A percentile compares a stretch with the other conserved stretches of the same genome.
Conservation (phyloP, 1,284 basidiomycete genomes). For the Cutaneotrichosporon mucoides region DNA sequence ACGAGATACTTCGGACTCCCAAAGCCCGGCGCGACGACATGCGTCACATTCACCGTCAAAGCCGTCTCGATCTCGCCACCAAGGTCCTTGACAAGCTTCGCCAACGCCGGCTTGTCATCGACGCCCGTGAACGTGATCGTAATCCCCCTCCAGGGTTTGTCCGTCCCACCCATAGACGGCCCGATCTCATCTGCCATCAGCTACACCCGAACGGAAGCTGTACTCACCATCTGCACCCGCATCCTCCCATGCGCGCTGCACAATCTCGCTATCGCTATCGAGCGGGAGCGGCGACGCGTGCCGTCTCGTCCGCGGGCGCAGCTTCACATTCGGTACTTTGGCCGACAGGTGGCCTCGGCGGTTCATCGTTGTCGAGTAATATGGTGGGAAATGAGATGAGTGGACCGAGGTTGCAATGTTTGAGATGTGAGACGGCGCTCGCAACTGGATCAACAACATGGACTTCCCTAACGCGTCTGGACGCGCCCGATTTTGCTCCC, state of each 20-base stretch:
- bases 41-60: constrained; percentile 39
- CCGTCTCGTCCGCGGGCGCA: constrained; percentile 29
- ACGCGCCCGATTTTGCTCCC: neutral
- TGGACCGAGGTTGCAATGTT: too few species aligned
- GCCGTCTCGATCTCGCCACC: constrained; percentile 39
- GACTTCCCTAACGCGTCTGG: too few species aligned
- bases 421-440: too few species aligned
- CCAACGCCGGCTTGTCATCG: constrained; percentile 37
- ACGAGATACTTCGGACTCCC: constrained; percentile 43
- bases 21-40: constrained; percentile 36
- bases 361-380: constrained; percentile 23
- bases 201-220: too few species aligned
- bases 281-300: neutral
- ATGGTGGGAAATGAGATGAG: neutral
- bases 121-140: constrained; percentile 44
- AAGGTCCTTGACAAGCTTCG: constrained; percentile 22
- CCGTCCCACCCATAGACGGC: neutral
- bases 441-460: too few species aligned
- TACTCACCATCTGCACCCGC: constrained; percentile 14
- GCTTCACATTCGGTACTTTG: constrained; percentile 46
- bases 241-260: constrained; percentile 22
- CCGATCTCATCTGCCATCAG: constrained; percentile 26
- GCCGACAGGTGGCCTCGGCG: constrained; percentile 40
- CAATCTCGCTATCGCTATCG: constrained; percentile 24
- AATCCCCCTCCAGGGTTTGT: constrained; percentile 36